Evolutionary conservation across 495 filamentous ascomycete species (phyloP).

Genomic region (Lentithecium fluviatile): DNA sequence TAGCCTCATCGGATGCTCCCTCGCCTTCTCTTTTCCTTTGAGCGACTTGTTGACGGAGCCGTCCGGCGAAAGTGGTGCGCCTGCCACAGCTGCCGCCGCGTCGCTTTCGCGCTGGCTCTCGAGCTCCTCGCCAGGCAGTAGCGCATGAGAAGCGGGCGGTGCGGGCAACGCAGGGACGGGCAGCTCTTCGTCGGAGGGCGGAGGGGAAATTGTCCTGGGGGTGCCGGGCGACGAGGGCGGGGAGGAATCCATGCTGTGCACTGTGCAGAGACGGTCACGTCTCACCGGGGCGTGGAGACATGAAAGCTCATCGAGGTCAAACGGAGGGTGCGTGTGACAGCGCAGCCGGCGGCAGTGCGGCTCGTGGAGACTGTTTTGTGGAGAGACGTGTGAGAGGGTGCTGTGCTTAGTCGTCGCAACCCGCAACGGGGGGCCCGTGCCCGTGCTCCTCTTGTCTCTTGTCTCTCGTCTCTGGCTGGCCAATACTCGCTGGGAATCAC

Average conservation of each 20-base stretch:
- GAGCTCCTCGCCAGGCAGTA: not conserved
- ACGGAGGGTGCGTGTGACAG: not conserved
- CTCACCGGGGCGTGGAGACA: conserved; percentile 30
- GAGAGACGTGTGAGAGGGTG: not conserved
- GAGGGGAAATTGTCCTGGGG: conserved; percentile 18
- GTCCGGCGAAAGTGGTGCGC: not conserved
- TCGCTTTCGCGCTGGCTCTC: conserved; percentile 6
- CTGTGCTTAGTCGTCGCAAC: no score
- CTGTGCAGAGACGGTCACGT: conserved; percentile 31
- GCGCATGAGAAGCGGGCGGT: conserved; percentile 6
- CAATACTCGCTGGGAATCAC: no score
- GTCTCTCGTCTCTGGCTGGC: no score
- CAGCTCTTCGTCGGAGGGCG: conserved; percentile 22
- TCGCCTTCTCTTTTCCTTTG: conserved; percentile 43
- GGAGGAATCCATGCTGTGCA: conserved; percentile 35
- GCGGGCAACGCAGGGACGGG: conserved; percentile 8
- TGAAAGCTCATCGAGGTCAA: conserved; percentile 25
- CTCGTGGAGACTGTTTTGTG: conserved; percentile 6
- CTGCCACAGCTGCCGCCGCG: not conserved
- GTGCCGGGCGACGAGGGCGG: conserved; percentile 20
- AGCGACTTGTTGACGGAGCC: conserved; percentile 9
- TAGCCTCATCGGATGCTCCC: conserved; percentile 51
- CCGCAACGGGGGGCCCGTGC: no score
- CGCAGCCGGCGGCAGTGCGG: not conserved
- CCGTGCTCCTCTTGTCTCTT: no score